These are phyloP conservation scores for Wickerhamomyces kurtzmanii DNA, from an alignment of 805 yeast genomes.

Conservation along the genomic window DNA sequence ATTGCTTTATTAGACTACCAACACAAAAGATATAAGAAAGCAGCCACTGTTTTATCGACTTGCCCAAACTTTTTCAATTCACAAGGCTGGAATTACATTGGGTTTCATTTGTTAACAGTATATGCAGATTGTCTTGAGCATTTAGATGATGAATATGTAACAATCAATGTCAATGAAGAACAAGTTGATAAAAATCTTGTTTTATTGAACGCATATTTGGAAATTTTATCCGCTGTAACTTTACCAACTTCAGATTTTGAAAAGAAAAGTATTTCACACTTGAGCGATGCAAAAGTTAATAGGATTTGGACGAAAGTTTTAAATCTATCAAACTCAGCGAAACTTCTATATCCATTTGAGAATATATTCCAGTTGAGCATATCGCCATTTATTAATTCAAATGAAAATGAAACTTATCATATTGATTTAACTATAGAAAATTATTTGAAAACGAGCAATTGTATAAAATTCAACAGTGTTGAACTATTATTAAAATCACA, in stretches of 20 bases:
- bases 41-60: conserved; percentile 53
- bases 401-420: conserved; percentile 15
- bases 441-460: conserved; percentile 16
- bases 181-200: conserved; percentile 4
- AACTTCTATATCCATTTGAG: conserved; percentile 4
- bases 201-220: conserved; percentile 30
- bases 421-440: conserved; percentile 19
- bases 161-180: conserved; percentile 3
- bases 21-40: conserved; percentile 42
- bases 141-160: conserved; percentile 15
- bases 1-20: conserved; percentile 63
- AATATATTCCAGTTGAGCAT: conserved; percentile 18
- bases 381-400: conserved; percentile 16
- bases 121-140: conserved; percentile 62
- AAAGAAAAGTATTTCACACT: no score
- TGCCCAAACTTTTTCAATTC: conserved; percentile 59
- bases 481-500: conserved; percentile 10
- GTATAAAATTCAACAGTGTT: conserved; percentile 15
- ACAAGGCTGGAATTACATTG: conserved; percentile 70
- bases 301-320: no score
- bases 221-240: conserved; percentile 26
- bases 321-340: no score
- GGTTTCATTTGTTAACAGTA: conserved; percentile 52
- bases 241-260: no score
- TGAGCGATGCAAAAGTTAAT: not conserved